Percentiles rank a stretch among this genome's conserved stretches.
Evolutionary conservation across 176 grass and related monocot species (phyloP).

Genomic region (Thinopyrum elongatum): DNA sequence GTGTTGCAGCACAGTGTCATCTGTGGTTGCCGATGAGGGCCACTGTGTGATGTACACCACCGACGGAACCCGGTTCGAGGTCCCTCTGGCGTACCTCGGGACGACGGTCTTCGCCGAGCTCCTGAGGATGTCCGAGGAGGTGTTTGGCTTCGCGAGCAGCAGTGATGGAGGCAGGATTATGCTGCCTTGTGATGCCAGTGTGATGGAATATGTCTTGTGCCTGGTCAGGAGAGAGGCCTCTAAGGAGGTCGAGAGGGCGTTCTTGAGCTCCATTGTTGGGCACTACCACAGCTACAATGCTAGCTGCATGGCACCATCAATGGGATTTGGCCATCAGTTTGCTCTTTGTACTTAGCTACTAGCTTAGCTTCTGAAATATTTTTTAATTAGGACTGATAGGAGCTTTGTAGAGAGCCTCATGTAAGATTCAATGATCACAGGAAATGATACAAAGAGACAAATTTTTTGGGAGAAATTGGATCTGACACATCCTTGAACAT

Average conservation of each 20-base stretch:
- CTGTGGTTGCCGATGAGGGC: neutral
- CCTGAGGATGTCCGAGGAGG: constrained; percentile 23
- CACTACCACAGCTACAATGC: neutral
- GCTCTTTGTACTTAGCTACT: constrained; percentile 7
- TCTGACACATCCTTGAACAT: no score
- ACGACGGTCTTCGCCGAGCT: constrained; percentile 13
- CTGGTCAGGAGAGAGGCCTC: constrained; percentile 41
- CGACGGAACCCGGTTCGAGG: constrained; percentile 16
- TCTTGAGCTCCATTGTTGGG: constrained; percentile 44
- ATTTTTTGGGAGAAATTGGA: neutral
- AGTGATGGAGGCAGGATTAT: constrained; percentile 42
- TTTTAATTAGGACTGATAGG: neutral
- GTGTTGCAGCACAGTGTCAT: neutral
- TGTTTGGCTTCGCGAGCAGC: constrained; percentile 20
- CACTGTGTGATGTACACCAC: constrained; percentile 8
- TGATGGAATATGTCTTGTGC: constrained; percentile 45
- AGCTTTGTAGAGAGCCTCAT: neutral
- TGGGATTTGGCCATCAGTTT: neutral
- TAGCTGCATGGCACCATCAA: neutral
- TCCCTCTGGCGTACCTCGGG: constrained; percentile 26
- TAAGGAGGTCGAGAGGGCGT: constrained; percentile 34
- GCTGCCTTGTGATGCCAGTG: constrained; percentile 35
- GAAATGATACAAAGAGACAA: neutral
- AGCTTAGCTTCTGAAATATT: neutral
- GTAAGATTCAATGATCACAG: neutral